Evolutionary conservation across 805 yeast genomes (phyloP).

Genomic region (Saccharomycopsis amapae): DNA sequence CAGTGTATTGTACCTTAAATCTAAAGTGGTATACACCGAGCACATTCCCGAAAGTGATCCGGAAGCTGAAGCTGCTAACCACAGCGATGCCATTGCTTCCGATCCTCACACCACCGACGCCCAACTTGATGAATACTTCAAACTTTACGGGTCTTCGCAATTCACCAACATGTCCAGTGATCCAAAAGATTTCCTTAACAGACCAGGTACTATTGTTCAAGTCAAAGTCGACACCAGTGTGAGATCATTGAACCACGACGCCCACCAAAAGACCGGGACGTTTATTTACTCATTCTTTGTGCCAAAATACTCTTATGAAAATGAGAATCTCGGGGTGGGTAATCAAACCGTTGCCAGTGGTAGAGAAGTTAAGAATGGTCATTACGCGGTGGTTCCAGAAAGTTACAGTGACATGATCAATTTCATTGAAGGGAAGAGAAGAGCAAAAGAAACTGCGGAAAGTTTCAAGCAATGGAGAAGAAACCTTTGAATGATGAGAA

Average conservation of each 20-base stretch:
- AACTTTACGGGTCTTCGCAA: conserved; percentile 43
- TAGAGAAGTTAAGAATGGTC: conserved; percentile 41
- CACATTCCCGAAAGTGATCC: conserved; percentile 44
- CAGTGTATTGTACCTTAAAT: conserved; percentile 73
- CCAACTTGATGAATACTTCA: conserved; percentile 23
- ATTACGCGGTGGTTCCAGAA: conserved; percentile 73
- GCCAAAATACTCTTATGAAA: conserved; percentile 43
- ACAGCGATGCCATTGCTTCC: conserved; percentile 1
- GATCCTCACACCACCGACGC: conserved; percentile 7
- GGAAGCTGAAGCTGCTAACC: neutral
- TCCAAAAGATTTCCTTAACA: conserved; percentile 51
- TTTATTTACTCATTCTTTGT: conserved; percentile 88
- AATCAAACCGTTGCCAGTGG: conserved; percentile 23
- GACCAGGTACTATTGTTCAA: conserved; percentile 84
- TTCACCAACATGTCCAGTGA: conserved; percentile 48
- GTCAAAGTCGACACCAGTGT: conserved; percentile 83
- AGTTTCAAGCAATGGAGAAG: conserved; percentile 44
- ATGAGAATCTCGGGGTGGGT: conserved; percentile 24
- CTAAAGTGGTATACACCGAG: conserved; percentile 81
- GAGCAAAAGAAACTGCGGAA: conserved; percentile 75
- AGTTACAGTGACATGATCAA: conserved; percentile 90
- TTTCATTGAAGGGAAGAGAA: conserved; percentile 83
- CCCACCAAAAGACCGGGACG: conserved; percentile 69
- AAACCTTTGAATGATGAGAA: neutral
- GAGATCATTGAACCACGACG: conserved; percentile 54